Conservation (phyloP, 2,329 filamentous ascomycete genomes). For the Byssothecium circinans region DNA sequence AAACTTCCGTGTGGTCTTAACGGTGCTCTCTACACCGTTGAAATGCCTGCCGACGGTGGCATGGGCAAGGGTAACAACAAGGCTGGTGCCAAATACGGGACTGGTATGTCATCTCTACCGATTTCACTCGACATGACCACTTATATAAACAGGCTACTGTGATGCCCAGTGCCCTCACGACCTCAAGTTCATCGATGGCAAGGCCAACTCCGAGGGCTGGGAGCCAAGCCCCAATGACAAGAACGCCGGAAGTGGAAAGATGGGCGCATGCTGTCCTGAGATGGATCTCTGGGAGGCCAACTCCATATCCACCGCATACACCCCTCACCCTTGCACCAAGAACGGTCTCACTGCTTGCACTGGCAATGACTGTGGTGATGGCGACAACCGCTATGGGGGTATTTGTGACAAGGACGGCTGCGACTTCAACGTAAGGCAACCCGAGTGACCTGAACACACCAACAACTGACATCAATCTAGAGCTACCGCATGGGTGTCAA, state of each 20-base stretch:
- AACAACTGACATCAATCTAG: constrained; percentile 9
- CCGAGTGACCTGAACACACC: not conserved
- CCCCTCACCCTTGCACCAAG: constrained; percentile 64
- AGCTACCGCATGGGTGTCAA: constrained; percentile 65
- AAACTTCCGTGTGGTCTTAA: constrained; percentile 70
- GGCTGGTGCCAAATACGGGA: constrained; percentile 60
- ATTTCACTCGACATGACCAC: not conserved
- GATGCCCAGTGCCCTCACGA: constrained; percentile 47
- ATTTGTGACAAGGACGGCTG: constrained; percentile 70
- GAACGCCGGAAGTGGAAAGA: constrained; percentile 56
- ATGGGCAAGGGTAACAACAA: constrained; percentile 54
- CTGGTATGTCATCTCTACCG: constrained; percentile 50
- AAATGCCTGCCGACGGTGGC: constrained; percentile 66
- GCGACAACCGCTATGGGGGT: constrained; percentile 59
- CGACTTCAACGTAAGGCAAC: constrained; percentile 52
- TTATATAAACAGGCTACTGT: constrained; percentile 34
- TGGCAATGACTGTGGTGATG: constrained; percentile 48
- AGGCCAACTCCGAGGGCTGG: constrained; percentile 60
- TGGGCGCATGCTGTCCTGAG: constrained; percentile 67
- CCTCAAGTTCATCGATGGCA: constrained; percentile 58
- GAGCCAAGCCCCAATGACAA: constrained; percentile 54
- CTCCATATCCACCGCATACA: constrained; percentile 64
- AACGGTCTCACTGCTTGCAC: constrained; percentile 56
- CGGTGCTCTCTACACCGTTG: constrained; percentile 56
- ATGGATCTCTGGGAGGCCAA: constrained; percentile 75